phyloP scores from a whole-genome alignment of 2,329 filamentous ascomycete species.

The Monosporascus ibericus region DNA sequence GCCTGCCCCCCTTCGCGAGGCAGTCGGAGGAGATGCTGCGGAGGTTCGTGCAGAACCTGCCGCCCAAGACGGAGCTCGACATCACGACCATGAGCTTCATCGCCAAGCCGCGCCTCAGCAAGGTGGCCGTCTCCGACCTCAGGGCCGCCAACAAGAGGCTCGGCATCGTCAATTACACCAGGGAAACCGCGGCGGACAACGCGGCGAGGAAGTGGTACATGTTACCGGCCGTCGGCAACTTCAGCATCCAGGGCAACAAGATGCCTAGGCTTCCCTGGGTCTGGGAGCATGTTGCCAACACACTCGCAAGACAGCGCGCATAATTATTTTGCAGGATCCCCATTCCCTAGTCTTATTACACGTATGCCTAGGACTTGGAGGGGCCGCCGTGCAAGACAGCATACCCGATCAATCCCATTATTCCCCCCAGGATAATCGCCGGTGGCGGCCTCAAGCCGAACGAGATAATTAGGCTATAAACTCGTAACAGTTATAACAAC shows the following conservation, averaged over 20 bases:
- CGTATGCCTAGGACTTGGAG: no score
- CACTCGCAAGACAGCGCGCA: conserved; percentile 15
- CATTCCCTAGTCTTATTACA: no score
- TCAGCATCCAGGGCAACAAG: conserved; percentile 26
- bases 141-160: conserved; percentile 22
- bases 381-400: neutral
- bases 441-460: conserved; percentile 26
- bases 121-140: conserved; percentile 29
- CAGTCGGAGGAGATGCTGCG: conserved; percentile 50
- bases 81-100: conserved; percentile 51
- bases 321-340: conserved; percentile 1
- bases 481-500: conserved; percentile 49
- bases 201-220: conserved; percentile 29
- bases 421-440: conserved; percentile 27
- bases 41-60: conserved; percentile 42
- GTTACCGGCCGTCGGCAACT: conserved; percentile 29
- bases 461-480: conserved; percentile 26
- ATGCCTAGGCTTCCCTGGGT: conserved; percentile 27
- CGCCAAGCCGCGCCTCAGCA: conserved; percentile 42
- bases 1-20: conserved; percentile 60
- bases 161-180: conserved; percentile 33
- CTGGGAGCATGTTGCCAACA: conserved; percentile 27
- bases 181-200: conserved; percentile 24
- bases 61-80: conserved; percentile 40
- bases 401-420: conserved; percentile 24